A percentile compares a stretch with the other conserved stretches of the same genome.
Conservation (phyloP, 345 rosid genomes). For the Alliaria petiolata region DNA sequence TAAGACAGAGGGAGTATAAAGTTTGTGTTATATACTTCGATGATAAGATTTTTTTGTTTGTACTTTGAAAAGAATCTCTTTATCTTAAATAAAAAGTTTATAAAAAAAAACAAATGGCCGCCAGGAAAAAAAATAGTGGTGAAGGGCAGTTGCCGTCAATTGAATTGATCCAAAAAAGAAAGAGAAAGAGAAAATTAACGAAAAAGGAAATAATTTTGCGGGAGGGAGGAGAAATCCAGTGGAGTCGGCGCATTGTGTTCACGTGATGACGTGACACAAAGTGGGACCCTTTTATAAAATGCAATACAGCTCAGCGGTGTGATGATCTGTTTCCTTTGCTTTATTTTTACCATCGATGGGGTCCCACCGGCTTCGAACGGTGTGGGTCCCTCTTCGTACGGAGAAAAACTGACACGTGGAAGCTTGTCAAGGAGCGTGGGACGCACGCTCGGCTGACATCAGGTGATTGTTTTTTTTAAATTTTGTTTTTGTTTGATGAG, state of each 20-base stretch:
- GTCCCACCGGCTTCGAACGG: background rate
- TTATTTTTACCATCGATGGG: background rate
- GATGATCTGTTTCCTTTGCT: background rate
- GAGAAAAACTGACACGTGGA: background rate
- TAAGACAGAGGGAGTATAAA: no score
- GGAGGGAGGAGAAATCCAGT: conserved; percentile 14
- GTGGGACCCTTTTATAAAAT: conserved; percentile 3
- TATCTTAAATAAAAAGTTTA: no score
- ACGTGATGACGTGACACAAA: conserved; percentile 32
- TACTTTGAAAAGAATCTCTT: background rate
- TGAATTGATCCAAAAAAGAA: conserved; percentile 20
- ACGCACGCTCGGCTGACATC: conserved; percentile 10
- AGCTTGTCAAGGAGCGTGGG: background rate
- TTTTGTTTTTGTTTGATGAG: background rate
- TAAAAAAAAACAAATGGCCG: background rate
- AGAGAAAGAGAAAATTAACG: conserved; percentile 10
- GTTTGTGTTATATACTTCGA: background rate
- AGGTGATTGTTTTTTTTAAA: background rate
- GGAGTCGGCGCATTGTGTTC: conserved; percentile 29
- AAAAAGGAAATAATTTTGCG: conserved; percentile 25
- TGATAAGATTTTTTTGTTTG: background rate
- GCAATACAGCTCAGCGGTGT: conserved; percentile 17
- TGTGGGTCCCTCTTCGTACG: background rate
- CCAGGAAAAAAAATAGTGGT: conserved; percentile 11
- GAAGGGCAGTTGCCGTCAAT: conserved; percentile 28